Evolutionary conservation across 225 moss, liverwort and hornwort genomes (phyloP), one percentile per base, ranked within the genome.

Genomic region (Climacium dendroides): DNA sequence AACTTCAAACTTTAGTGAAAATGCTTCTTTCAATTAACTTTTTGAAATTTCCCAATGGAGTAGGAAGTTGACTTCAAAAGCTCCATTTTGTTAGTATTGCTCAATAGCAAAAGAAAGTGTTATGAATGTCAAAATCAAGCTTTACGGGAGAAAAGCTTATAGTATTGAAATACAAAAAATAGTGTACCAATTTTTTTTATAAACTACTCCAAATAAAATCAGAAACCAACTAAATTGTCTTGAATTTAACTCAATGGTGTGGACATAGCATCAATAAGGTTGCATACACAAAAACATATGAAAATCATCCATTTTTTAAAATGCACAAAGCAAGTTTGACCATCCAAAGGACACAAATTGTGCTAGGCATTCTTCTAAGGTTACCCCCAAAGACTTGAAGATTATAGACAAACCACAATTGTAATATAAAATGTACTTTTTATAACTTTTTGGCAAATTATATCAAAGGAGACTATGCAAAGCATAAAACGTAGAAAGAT

Each of bases 251-350:
- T 23, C 23, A 37, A 7, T 23, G 2, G 22, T 22, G 4, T 37
- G 4, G 4, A 37, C 4, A 37, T 5, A 35, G n/a, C n/a, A n/a
- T n/a, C n/a, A n/a, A n/a, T n/a, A n/a, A n/a, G n/a, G n/a, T n/a
- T n/a, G n/a, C n/a, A 18, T 5, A 32, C 9, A 65, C n/a, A 34
- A n/a, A n/a, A 11, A 20, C 0, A 1, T 4, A 66, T n/a, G 4
- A n/a, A 66, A 20, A 20, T n/a, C 35, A n/a, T 22, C 20, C 20
- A n/a, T 22, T n/a, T 2, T 34, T 20, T 11, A 66, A 20, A n/a
- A 66, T n/a, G 0, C 4, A 6, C 20, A 66, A n/a, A 20, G 19
- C 11, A 0, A 20, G 1, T 2, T 9, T 22, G 11, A n/a, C 35
- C 6, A 34, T 63, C 0, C 17, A 17, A 63, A 6, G 2, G 18